Conservation (phyloP, 352 stramenopile species). For the Globisporangium perplexum region DNA sequence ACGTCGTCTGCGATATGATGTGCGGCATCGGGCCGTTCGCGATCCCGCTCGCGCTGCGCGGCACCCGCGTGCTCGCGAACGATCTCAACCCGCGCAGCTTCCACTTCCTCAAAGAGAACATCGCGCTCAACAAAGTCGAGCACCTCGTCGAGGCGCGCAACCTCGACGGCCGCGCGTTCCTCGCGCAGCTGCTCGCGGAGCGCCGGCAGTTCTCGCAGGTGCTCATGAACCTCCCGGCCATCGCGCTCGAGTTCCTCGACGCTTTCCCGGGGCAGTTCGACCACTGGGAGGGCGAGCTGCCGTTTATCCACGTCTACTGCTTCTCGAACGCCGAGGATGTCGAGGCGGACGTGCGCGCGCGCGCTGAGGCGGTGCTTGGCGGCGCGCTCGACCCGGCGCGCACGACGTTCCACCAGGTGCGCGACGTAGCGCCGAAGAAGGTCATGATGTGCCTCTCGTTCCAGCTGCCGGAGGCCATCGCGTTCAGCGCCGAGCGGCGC, state of each 20-base stretch:
- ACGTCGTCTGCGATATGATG: conserved; percentile 94
- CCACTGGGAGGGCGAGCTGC: conserved; percentile 62
- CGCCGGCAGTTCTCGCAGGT: conserved; percentile 86
- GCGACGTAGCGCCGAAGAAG: conserved; percentile 96
- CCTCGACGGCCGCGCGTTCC: conserved; percentile 91
- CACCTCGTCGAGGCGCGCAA: conserved; percentile 84
- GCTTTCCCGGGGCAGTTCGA: conserved; percentile 64
- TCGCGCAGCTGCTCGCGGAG: conserved; percentile 66
- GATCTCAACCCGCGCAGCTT: conserved; percentile 91
- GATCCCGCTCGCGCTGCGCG: conserved; percentile 87
- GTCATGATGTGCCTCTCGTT: conserved; percentile 98
- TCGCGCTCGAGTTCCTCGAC: conserved; percentile 92
- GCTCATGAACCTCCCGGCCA: conserved; percentile 96
- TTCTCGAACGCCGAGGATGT: conserved; percentile 87
- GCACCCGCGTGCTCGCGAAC: conserved; percentile 88
- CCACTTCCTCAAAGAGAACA: conserved; percentile 90
- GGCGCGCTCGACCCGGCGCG: conserved; percentile 44
- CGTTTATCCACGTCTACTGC: conserved; percentile 93
- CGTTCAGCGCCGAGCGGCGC: conserved; percentile 48
- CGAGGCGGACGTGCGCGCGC: conserved; percentile 64
- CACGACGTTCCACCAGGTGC: conserved; percentile 83
- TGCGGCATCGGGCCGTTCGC: conserved; percentile 95
- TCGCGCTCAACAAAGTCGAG: conserved; percentile 88
- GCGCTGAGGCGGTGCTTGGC: conserved; percentile 56
- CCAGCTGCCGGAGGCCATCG: conserved; percentile 73